Evolutionary conservation across 345 rosid species (phyloP), one percentile per base, ranked within the genome.

Genomic region (Citrus inodora): DNA sequence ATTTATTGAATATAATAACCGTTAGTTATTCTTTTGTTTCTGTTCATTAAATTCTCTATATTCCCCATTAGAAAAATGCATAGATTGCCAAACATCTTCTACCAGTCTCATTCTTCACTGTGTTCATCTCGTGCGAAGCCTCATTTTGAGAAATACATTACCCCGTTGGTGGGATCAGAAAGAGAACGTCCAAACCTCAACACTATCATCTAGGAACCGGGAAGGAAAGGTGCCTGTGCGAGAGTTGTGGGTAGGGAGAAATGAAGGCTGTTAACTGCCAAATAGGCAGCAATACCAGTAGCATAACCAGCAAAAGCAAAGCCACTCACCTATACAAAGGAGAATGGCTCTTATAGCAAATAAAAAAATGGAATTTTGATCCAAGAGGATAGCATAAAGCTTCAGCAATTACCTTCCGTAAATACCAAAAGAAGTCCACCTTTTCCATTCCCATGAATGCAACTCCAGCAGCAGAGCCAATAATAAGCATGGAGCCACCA

Each of bases 381-480:
- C 19, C 19, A 48, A 62, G 3, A 60, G 46, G 2, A 66, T 33
- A 40, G n/a, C 32, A 55, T 6, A 19, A 28, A 71, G 73, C 66
- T 32, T 66, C 74, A 10, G 68, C 69, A 73, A 61, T 32, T 72
- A 92, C 99, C 98, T 95, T 95, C 38, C 90, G 88, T 38, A 95
- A 76, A 80, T 95, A 95, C 99, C 98, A 95, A 74, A 95, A 93
- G 94, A 95, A 95, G 83, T 95, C 96, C 22, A 93, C 90, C 86
- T 93, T 92, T 80, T 95, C 99, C 98, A 93, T 95, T n/a, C 99
- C 99, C 99, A 92, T 95, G 80, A 79, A 90, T 28, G 99, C 99
- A 27, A 95, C 99, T 82, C 99, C 99, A 71, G 98, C 97, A 2
- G 99, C 99, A 24, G 99, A 95, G 51, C 98, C 99, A 42, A 95